Evolutionary conservation across 345 rosid species (phyloP), one percentile per base, ranked within the genome.

Genomic region (Salix arbutifolia): DNA sequence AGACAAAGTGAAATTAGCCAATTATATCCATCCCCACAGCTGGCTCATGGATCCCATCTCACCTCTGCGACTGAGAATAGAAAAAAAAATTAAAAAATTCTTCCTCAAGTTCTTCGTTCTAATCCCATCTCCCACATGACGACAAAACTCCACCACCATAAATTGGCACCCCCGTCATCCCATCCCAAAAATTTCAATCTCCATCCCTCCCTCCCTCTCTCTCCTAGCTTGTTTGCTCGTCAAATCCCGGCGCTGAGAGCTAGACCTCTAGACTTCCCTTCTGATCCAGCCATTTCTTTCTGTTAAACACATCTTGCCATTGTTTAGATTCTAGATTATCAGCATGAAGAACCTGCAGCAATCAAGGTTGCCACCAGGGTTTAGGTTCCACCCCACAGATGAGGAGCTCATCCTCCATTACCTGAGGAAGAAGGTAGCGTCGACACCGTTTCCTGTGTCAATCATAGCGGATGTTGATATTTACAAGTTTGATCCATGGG

Each of bases 401-500:
- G 98, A 96, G 67, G 99, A 96, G 74, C 98, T 96, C 69, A 92
- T 96, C 84, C 92, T 90, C 81, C 97, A 96, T 84, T 96, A 96
- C 86, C 89, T 96, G 2, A 84, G 69, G 67, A 90, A 87, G 86
- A 96, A 91, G 76, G 70, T 91, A 5, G 67, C 90, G 3, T 93
- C 97, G 56, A 64, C 83, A 10, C 91, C 90, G 1, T 87, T 96
- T n/a, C 93, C 96, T 0, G 85, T 85, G 71, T 93, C 98, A 38
- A 88, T 96, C 88, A 91, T 96, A 31, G 97, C 97, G 0, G 99
- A 93, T 73, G 98, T 96, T 10, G 91, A 96, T 78, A 93, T 96
- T 79, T 96, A 96, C 84, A 96, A 96, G 85, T 90, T 84, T 48
- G 90, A 96, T 87, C 99, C 99, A 4, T 96, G 99, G 99, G 94